Evolutionary conservation across 2,329 filamentous ascomycete genomes (phyloP), one percentile per base, ranked within the genome.

Genomic region (Fusarium papillatum): DNA sequence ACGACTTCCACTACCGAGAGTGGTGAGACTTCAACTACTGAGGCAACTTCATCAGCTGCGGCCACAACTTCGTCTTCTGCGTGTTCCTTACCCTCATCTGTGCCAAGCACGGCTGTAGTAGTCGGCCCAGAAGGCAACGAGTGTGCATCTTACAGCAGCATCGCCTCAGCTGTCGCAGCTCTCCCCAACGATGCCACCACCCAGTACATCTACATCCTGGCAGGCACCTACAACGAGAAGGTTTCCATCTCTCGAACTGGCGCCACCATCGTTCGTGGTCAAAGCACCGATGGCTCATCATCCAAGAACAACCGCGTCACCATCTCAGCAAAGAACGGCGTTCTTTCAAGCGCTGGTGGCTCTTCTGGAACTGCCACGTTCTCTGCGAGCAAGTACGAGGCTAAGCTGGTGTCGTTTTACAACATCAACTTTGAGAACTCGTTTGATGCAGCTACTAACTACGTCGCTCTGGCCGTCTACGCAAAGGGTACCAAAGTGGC

Each of bases 291-390:
- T 1, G 66, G 74, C 0, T 73, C 80, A 0, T 83, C 83, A 6
- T 92, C 92, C 79, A 76, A 84, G 6, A 82, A 82, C 65, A 94
- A 94, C 83, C 84, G 86, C 43, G 92, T 93, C n/a, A 93, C 86
- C 69, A 85, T 89, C 60, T 68, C 66, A 1, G 72, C 78, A 2
- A 57, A 53, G 4, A 76, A 70, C 8, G 77, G 61, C 11, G 65
- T 74, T 1, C 38, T 71, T 22, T 78, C 77, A 1, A 79, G 66
- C 48, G 41, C 34, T 1, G 70, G 77, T 7, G 66, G 74, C 3
- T 79, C 77, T 0, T 48, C 41, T 2, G 66, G 63, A 2, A 79
- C 77, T 1, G 80, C 80, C 2, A 79, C 81, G 0, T 81, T 82
- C 31, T 71, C 74, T 17, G 74, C 80, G 1, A 80, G 67, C 57